phyloP scores from a whole-genome alignment of 1,284 basidiomycete species.

The Lignosus rhinocerotis region DNA sequence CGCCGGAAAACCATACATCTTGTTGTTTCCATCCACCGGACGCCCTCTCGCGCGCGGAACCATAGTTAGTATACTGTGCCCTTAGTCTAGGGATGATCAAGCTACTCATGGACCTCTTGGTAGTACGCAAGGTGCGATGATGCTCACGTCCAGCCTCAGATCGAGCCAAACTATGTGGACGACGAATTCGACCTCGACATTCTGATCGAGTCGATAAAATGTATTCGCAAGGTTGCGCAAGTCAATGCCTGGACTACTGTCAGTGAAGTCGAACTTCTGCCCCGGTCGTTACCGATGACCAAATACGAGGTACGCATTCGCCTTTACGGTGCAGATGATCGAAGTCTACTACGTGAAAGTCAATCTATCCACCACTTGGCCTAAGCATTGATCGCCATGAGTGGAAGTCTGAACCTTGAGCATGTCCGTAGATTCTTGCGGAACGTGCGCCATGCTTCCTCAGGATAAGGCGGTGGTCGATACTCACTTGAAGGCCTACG shows the following conservation, averaged over 20 bases:
- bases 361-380: slow-evolving; percentile 17
- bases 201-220: slow-evolving; percentile 42
- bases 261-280: slow-evolving; percentile 10
- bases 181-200: slow-evolving; percentile 37
- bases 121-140: slow-evolving; percentile 39
- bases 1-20: slow-evolving; percentile 25
- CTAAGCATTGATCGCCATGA: slow-evolving; percentile 9
- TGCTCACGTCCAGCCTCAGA: slow-evolving; percentile 36
- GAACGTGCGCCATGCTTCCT: slow-evolving; percentile 53
- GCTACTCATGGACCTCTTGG: not conserved
- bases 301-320: slow-evolving; percentile 15
- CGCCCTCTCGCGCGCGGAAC: slow-evolving; percentile 37
- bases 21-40: slow-evolving; percentile 10
- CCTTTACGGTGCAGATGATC: too few species aligned
- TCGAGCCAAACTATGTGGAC: slow-evolving; percentile 45
- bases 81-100: not conserved
- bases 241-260: slow-evolving; percentile 8
- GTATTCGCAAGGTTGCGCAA: slow-evolving; percentile 26
- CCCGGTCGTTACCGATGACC: slow-evolving; percentile 10
- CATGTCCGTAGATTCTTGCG: slow-evolving; percentile 26
- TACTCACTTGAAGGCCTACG: slow-evolving; percentile 41
- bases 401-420: not conserved
- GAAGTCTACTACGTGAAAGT: not conserved
- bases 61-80: slow-evolving; percentile 29
- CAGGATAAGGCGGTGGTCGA: slow-evolving; percentile 54